phyloP scores from a whole-genome alignment of 352 stramenopile species.

The Pythium aquatile region DNA sequence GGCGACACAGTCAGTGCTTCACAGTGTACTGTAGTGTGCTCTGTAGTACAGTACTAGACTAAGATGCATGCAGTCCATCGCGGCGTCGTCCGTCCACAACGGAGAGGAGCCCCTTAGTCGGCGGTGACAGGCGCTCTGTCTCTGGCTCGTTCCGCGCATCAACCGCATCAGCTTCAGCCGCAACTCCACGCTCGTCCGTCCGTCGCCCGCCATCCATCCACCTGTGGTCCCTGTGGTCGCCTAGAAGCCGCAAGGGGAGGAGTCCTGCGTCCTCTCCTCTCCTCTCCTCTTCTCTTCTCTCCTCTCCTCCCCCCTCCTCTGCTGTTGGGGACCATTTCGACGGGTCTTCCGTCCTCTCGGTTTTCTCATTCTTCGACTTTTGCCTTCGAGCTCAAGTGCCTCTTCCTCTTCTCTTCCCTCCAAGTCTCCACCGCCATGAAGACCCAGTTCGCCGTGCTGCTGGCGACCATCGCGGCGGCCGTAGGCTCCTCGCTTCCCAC shows the following conservation, averaged over 20 bases:
- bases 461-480: conserved; percentile 7
- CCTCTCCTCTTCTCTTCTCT: not conserved
- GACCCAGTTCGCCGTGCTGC: conserved; percentile 12
- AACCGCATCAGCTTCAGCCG: not conserved
- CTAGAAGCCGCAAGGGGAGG: not conserved
- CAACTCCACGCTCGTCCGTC: not conserved
- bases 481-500: not conserved
- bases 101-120: not conserved
- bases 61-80: not conserved
- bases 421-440: conserved; percentile 12
- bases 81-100: not conserved
- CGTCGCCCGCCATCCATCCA: not conserved
- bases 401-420: not conserved
- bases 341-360: not conserved
- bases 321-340: not conserved
- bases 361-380: conserved; percentile 13
- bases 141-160: not conserved
- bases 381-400: not conserved
- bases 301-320: not conserved
- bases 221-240: not conserved
- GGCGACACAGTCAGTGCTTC: too few species aligned
- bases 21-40: too few species aligned
- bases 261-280: too few species aligned
- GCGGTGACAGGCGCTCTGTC: not conserved
- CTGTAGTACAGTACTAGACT: not conserved